Conservation (phyloP, 345 rosid species). For the Tarenaya hassleriana region DNA sequence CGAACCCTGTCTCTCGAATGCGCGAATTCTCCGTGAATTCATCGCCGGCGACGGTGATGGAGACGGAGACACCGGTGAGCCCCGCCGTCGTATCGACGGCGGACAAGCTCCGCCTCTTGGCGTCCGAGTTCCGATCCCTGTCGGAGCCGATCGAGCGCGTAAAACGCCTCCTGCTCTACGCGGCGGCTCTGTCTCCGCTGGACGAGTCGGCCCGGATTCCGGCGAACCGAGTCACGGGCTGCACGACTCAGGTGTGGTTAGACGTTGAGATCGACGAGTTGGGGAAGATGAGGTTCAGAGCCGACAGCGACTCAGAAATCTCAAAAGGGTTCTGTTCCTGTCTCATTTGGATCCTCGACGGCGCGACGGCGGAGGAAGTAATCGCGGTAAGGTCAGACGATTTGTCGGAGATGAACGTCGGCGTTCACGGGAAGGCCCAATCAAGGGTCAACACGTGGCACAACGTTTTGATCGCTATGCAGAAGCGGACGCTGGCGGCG, state of each 20-base stretch:
- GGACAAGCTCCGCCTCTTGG: conserved; percentile 42
- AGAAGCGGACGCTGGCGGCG: conserved; percentile 39
- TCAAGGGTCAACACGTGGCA: conserved; percentile 90
- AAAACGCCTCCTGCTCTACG: conserved; percentile 69
- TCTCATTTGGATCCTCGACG: conserved; percentile 71
- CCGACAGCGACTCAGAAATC: conserved; percentile 90
- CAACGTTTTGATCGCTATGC: conserved; percentile 56
- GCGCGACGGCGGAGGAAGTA: conserved; percentile 73
- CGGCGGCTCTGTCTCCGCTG: conserved; percentile 47
- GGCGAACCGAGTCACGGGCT: conserved; percentile 59
- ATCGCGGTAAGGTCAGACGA: conserved; percentile 57
- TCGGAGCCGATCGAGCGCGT: conserved; percentile 75
- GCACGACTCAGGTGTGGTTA: conserved; percentile 91
- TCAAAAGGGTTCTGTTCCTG: conserved; percentile 73
- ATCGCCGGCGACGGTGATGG: conserved; percentile 13
- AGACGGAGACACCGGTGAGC: conserved; percentile 12
- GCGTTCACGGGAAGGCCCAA: conserved; percentile 46
- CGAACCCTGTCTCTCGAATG: background rate
- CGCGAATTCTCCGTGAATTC: conserved; percentile 17
- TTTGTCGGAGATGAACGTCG: conserved; percentile 66
- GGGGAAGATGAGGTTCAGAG: conserved; percentile 61
- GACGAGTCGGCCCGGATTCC: conserved; percentile 58
- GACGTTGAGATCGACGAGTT: conserved; percentile 42
- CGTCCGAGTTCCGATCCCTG: conserved; percentile 50
- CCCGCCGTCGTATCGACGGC: conserved; percentile 15